Evolutionary conservation across 2,329 filamentous ascomycete genomes (phyloP).

Genomic region (Chrysoporthe austroafricana): DNA sequence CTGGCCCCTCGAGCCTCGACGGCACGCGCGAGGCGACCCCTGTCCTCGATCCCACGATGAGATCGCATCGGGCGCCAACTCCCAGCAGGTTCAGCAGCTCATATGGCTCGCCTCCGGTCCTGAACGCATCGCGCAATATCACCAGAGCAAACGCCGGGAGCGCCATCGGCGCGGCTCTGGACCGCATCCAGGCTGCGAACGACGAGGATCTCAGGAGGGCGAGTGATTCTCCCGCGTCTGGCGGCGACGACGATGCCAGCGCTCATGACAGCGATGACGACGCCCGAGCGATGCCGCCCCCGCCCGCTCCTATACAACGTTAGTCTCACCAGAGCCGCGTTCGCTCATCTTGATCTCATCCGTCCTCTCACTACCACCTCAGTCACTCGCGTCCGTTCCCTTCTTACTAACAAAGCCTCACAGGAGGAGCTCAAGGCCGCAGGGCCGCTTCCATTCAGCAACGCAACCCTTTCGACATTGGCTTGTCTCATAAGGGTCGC

Average conservation of each 20-base stretch:
- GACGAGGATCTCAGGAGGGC: slow-evolving; percentile 8
- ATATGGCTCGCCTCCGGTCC: slow-evolving; percentile 34
- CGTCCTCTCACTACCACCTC: too few species aligned
- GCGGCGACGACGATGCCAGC: not conserved
- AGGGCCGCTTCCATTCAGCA: slow-evolving; percentile 12
- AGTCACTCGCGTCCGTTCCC: too few species aligned
- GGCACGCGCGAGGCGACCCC: slow-evolving; percentile 12
- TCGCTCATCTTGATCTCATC: not conserved
- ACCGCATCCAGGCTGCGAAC: slow-evolving; percentile 7
- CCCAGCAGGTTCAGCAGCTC: slow-evolving; percentile 36
- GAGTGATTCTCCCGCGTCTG: not conserved
- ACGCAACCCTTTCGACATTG: not conserved
- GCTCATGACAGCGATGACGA: not conserved
- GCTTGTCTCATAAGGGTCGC: not conserved
- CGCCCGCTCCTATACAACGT: slow-evolving; percentile 6
- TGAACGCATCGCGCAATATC: not conserved
- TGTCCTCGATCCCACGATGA: slow-evolving; percentile 10
- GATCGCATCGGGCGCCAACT: slow-evolving; percentile 21
- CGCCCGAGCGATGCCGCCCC: not conserved
- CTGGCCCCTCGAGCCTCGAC: slow-evolving; percentile 11
- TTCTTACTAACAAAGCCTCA: not conserved
- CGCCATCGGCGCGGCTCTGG: slow-evolving; percentile 6
- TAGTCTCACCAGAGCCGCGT: not conserved
- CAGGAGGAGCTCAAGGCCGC: not conserved
- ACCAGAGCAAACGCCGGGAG: slow-evolving; percentile 2